These are phyloP conservation scores for Priceomyces haplophilus DNA, from an alignment of 805 yeast species.

Conservation along the genomic window DNA sequence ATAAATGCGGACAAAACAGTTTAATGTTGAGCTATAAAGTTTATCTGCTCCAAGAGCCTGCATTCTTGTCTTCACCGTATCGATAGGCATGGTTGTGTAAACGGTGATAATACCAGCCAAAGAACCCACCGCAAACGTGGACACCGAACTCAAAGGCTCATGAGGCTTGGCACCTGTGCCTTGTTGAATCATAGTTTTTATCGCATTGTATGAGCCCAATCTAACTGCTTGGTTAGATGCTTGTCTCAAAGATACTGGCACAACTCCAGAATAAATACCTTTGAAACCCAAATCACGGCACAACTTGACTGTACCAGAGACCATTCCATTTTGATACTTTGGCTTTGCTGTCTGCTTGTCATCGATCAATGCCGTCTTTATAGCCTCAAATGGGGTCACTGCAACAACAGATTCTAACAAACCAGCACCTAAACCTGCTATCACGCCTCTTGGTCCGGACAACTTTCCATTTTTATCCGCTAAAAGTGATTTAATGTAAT, in stretches of 20 bases:
- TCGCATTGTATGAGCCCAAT: constrained; percentile 86
- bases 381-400: constrained; percentile 95
- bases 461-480: constrained; percentile 84
- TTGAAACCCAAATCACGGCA: constrained; percentile 74
- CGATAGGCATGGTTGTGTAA: constrained; percentile 92
- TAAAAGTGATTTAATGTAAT: constrained; percentile 71
- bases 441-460: constrained; percentile 84
- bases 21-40: constrained; percentile 67
- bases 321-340: constrained; percentile 63
- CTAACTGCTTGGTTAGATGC: constrained; percentile 95
- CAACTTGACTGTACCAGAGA: constrained; percentile 62
- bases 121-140: constrained; percentile 88
- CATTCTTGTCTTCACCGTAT: constrained; percentile 95
- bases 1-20: constrained; percentile 79
- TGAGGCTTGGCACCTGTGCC: constrained; percentile 62
- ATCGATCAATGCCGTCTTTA: constrained; percentile 92
- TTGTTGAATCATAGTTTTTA: constrained; percentile 75
- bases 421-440: constrained; percentile 99
- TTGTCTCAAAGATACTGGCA: constrained; percentile 93
- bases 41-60: constrained; percentile 80
- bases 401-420: constrained; percentile 87
- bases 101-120: constrained; percentile 88
- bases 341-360: constrained; percentile 79
- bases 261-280: constrained; percentile 83
- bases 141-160: constrained; percentile 69